Percentiles rank a stretch among this genome's conserved stretches.
phyloP scores from a whole-genome alignment of 2,329 filamentous ascomycete genomes.

The Penicillium sp. region DNA sequence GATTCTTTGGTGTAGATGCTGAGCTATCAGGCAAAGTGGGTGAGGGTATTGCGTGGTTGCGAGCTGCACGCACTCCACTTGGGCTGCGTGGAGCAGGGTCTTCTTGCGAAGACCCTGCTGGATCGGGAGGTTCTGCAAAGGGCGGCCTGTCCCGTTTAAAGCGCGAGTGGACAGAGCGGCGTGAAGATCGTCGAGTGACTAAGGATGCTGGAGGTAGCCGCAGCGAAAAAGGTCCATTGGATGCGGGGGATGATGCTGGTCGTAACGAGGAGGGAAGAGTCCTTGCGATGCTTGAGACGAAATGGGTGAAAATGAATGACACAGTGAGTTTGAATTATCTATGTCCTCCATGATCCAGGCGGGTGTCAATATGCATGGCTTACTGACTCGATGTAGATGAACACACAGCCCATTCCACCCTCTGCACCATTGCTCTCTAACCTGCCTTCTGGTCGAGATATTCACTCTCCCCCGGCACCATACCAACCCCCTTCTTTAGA shows the following conservation, averaged over 20 bases:
- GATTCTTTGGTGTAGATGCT: conserved; percentile 87
- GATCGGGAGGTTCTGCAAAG: conserved; percentile 9
- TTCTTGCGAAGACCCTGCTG: conserved; percentile 2
- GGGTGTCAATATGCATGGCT: background rate
- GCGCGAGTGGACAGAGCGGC: conserved; percentile 72
- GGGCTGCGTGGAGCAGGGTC: conserved; percentile 55
- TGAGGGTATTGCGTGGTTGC: conserved; percentile 81
- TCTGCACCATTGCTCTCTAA: conserved; percentile 69
- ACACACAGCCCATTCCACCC: conserved; percentile 73
- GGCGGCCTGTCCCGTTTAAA: conserved; percentile 57
- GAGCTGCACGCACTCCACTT: conserved; percentile 72
- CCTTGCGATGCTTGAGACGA: conserved; percentile 79
- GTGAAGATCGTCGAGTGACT: conserved; percentile 77
- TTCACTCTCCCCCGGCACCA: conserved; percentile 66
- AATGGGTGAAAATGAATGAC: conserved; percentile 92
- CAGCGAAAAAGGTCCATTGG: conserved; percentile 33
- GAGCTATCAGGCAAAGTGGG: conserved; percentile 80
- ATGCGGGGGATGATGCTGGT: conserved; percentile 72
- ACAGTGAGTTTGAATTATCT: conserved; percentile 59
- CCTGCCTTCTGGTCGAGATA: conserved; percentile 86
- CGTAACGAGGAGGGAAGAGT: conserved; percentile 80
- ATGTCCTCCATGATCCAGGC: no score
- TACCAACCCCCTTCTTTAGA: conserved; percentile 68
- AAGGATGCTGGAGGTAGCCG: conserved; percentile 52
- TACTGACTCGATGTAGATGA: conserved; percentile 57